Evolutionary conservation across 305 asterid genomes (phyloP).

Genomic region (Solanum aculeatissimum): DNA sequence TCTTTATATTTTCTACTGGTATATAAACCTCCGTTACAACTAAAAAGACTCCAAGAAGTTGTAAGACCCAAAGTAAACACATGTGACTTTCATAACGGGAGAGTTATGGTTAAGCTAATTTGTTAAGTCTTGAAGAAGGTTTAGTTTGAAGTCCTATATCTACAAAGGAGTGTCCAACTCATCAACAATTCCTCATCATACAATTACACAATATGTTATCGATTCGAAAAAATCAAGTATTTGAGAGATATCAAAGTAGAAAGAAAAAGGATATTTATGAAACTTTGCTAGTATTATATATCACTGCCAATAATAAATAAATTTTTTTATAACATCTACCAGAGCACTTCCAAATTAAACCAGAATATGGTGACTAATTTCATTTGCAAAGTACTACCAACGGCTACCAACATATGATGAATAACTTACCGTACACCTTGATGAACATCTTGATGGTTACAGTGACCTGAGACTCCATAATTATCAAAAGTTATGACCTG

Average conservation of each 20-base stretch:
- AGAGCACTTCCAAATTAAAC: not conserved
- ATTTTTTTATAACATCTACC: not conserved
- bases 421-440: slow-evolving; percentile 66
- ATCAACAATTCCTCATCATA: not conserved
- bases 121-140: not conserved
- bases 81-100: not conserved
- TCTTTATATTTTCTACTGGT: not conserved
- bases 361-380: not conserved
- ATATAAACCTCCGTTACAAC: not conserved
- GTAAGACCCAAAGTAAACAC: not conserved
- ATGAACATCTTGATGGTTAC: slow-evolving; percentile 75
- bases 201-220: not conserved
- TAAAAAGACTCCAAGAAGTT: not conserved
- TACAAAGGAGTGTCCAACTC: not conserved
- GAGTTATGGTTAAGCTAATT: not conserved
- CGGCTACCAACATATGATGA: not conserved
- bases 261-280: not conserved
- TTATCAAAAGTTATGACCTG: slow-evolving; percentile 78
- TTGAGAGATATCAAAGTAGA: not conserved
- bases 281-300: not conserved
- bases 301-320: not conserved
- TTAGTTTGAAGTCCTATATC: not conserved
- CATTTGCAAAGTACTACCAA: not conserved
- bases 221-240: not conserved
- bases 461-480: slow-evolving; percentile 86